These are phyloP conservation scores for Hypoxylon rickii DNA, from an alignment of 495 filamentous ascomycete species.

Conservation along the genomic window DNA sequence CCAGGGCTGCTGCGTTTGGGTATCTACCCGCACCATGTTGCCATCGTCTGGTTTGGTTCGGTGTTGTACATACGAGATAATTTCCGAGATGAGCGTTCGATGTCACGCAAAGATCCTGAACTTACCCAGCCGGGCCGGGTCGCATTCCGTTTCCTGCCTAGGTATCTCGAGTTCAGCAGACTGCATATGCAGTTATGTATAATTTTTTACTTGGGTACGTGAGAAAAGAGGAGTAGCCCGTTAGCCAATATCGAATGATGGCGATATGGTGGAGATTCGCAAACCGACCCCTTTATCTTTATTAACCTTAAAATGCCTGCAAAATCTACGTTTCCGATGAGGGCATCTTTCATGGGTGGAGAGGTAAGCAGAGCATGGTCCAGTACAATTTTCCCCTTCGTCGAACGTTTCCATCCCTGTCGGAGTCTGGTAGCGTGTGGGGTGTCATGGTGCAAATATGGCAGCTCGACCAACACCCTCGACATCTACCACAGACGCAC, in stretches of 20 bases:
- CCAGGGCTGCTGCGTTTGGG: neutral
- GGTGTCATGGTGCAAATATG: too few relatives aligned
- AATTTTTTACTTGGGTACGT: neutral
- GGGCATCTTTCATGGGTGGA: neutral
- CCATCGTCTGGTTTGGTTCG: neutral
- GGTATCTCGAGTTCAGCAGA: too few relatives aligned
- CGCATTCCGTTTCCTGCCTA: conserved; percentile 1
- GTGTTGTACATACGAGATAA: conserved; percentile 2
- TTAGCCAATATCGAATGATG: neutral
- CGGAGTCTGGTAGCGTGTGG: too few relatives aligned
- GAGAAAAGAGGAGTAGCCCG: too few relatives aligned
- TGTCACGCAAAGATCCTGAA: neutral
- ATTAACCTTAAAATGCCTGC: neutral
- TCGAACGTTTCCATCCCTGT: too few relatives aligned
- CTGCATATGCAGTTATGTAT: too few relatives aligned
- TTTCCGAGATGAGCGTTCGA: conserved; percentile 9
- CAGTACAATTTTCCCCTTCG: too few relatives aligned
- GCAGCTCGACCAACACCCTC: too few relatives aligned
- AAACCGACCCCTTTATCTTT: neutral
- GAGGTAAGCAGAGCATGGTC: too few relatives aligned
- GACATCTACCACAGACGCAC: too few relatives aligned
- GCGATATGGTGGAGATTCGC: neutral
- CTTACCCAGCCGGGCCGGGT: conserved; percentile 3
- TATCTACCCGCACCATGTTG: neutral
- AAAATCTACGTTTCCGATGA: neutral